phyloP scores from a whole-genome alignment of 805 yeast species.

The Teunomyces kruisii region DNA sequence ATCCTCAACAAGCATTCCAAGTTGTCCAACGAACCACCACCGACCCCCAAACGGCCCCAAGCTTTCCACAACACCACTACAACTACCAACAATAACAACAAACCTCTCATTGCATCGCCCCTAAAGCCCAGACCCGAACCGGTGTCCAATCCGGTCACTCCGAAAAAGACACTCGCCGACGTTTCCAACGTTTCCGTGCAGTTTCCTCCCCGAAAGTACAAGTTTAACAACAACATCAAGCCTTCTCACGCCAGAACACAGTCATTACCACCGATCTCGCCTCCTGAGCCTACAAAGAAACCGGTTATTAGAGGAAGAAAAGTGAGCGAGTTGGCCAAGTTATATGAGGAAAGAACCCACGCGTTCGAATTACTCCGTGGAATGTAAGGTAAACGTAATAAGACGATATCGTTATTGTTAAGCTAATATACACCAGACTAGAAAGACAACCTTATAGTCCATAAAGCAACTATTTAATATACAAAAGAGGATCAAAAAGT shows the following conservation, averaged over 20 bases:
- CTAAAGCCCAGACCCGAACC: not conserved
- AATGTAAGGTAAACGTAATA: too few species aligned
- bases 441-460: not conserved
- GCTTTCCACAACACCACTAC: not conserved
- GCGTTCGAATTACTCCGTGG: slow-evolving; percentile 36
- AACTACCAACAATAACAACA: too few species aligned
- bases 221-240: slow-evolving; percentile 15
- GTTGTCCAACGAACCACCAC: slow-evolving; percentile 4
- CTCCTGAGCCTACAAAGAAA: slow-evolving; percentile 15
- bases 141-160: not conserved
- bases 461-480: not conserved
- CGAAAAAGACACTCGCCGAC: slow-evolving; percentile 14
- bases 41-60: slow-evolving; percentile 1
- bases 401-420: slow-evolving; percentile 3
- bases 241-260: slow-evolving; percentile 10
- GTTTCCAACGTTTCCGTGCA: slow-evolving; percentile 28
- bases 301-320: slow-evolving; percentile 54
- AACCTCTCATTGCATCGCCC: not conserved
- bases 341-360: slow-evolving; percentile 59
- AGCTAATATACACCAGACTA: slow-evolving; percentile 16
- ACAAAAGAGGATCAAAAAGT: not conserved
- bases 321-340: slow-evolving; percentile 60
- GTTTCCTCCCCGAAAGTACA: slow-evolving; percentile 40
- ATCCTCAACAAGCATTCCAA: slow-evolving; percentile 10
- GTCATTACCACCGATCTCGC: slow-evolving; percentile 8